Conservation (phyloP, 768 basidiomycete species). For the Lepiota venenata region DNA sequence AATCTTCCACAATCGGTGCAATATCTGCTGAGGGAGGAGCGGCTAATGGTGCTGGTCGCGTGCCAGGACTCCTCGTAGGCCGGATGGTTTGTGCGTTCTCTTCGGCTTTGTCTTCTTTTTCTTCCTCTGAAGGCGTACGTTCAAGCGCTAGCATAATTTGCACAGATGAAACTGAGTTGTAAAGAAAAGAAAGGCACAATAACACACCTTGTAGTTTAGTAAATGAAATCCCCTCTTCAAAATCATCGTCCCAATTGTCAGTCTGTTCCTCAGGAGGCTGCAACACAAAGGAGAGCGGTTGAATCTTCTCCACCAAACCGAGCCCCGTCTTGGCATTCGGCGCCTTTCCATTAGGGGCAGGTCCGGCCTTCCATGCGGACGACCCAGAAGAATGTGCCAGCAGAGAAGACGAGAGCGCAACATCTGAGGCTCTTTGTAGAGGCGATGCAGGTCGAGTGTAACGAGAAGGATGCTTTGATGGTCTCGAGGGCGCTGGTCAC, state of each 20-base stretch:
- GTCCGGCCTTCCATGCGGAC: conserved; percentile 30
- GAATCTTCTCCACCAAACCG: conserved; percentile 49
- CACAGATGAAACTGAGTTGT: conserved; percentile 2
- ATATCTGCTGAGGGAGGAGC: conserved; percentile 62
- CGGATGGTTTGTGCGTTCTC: conserved; percentile 82
- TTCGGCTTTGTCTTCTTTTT: conserved; percentile 47
- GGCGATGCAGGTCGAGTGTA: conserved; percentile 44
- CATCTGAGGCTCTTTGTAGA: conserved; percentile 37
- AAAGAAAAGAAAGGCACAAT: background rate
- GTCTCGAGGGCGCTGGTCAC: conserved; percentile 62
- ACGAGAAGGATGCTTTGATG: conserved; percentile 63
- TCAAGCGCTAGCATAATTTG: conserved; percentile 48
- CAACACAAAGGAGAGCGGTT: conserved; percentile 63
- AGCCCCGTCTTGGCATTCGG: conserved; percentile 33
- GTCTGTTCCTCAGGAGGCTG: conserved; percentile 82
- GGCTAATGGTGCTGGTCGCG: conserved; percentile 49
- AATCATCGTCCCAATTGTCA: conserved; percentile 99
- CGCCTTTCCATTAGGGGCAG: conserved; percentile 17
- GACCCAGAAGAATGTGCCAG: conserved; percentile 27
- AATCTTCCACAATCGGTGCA: conserved; percentile 79
- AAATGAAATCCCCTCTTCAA: conserved; percentile 89
- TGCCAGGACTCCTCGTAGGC: conserved; percentile 62
- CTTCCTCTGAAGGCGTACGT: conserved; percentile 54
- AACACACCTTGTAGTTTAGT: conserved; percentile 69
- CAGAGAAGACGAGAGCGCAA: conserved; percentile 28